Evolutionary conservation across 306 rosid species (phyloP), one percentile per base, ranked within the genome.

Genomic region (Canavalia gladiata): DNA sequence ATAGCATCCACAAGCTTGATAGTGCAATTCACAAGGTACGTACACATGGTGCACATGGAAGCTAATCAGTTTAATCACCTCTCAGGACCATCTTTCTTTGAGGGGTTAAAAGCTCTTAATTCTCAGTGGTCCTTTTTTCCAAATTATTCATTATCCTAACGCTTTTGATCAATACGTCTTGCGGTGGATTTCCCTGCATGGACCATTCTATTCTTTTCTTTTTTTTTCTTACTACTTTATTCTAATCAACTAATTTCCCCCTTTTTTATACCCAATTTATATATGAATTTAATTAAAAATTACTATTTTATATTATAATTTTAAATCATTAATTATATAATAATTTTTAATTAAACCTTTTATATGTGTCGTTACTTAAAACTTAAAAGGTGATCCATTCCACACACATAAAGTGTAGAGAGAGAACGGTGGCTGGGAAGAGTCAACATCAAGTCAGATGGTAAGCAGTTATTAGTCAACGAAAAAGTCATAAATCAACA

Each of bases 101-200:
- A 72, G 77, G 79, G 77, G 80, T 76, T 58, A 49, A 83, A 75
- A 65, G 54, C 72, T 55, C 82, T 86, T 81, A 39, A 85, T 85
- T 80, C 73, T 56, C 0, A 75, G 90, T 90, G 92, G 95, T 89
- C 93, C 95, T 68, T 45, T 4, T 25, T 75, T 76, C 77, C 90
- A 78, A 62, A 37, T 68, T 76, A 89, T 85, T 89, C 18, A 92
- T 81, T 68, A 80, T 71, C 69, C 89, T 78, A 89, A 74, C 84
- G 81, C 80, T 54, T 82, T 74, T 88, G 84, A 85, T 63, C 29
- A 72, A 68, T 78, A 78, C 77, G 47, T 82, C 66, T 64, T 59
- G 55, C 9, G n/a, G 31, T 72, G 46, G 65, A 72, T 73, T 74
- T 49, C 10, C 39, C 71, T 13, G 18, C 42, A 82, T 72, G 87